Percentiles rank a stretch among this genome's conserved stretches.
Evolutionary conservation across 306 rosid species (phyloP).

Genomic region (Herpetospermum pedunculosum): DNA sequence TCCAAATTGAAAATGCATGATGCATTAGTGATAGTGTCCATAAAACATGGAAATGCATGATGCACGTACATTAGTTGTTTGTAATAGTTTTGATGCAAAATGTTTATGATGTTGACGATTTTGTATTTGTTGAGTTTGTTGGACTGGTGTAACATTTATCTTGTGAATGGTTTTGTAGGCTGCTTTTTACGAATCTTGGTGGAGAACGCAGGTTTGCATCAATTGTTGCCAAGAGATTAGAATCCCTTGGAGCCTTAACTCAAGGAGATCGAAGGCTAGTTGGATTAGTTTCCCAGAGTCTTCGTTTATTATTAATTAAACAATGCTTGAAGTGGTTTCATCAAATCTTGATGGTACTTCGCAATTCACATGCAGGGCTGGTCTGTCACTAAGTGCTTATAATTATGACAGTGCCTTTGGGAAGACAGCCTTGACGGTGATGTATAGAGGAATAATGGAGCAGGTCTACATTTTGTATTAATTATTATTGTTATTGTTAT

Average conservation of each 20-base stretch:
- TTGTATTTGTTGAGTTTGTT: background rate
- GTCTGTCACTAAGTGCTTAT: slow-evolving; percentile 79
- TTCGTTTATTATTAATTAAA: slow-evolving; percentile 1
- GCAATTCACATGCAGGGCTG: slow-evolving; percentile 54
- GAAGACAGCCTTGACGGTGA: slow-evolving; percentile 66
- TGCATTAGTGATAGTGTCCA: background rate
- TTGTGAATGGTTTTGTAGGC: slow-evolving; percentile 36
- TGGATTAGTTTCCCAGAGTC: slow-evolving; percentile 9
- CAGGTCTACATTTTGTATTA: slow-evolving; percentile 44
- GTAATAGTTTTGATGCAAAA: background rate
- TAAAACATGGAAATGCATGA: background rate
- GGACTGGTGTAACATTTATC: background rate
- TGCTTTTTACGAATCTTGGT: slow-evolving; percentile 88
- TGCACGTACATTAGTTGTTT: background rate
- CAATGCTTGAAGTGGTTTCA: slow-evolving; percentile 10
- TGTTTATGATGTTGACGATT: background rate
- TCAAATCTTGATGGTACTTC: slow-evolving; percentile 11
- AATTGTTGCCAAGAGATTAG: slow-evolving; percentile 94
- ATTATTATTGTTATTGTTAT: background rate
- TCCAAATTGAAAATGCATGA: background rate
- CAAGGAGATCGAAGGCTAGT: slow-evolving; percentile 97
- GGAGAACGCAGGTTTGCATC: slow-evolving; percentile 99
- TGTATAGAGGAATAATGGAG: slow-evolving; percentile 94
- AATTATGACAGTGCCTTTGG: slow-evolving; percentile 94
- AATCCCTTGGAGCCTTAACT: slow-evolving; percentile 94